Percentiles rank a stretch among this genome's conserved stretches.
Conservation (phyloP, 2,329 filamentous ascomycete genomes). For the Aspergillus uvarum region DNA sequence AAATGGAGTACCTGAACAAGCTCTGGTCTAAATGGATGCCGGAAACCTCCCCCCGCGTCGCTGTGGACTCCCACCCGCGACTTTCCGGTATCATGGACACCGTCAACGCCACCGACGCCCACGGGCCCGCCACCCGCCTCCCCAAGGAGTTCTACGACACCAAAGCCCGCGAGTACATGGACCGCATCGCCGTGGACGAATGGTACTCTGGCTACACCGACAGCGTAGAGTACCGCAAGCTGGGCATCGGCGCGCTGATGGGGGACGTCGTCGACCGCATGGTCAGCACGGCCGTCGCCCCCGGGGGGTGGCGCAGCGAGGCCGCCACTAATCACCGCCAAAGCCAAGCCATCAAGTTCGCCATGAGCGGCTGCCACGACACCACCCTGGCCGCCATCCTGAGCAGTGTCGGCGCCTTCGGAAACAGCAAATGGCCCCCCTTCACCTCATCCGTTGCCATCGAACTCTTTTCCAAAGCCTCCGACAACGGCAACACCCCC, state of each 20-base stretch:
- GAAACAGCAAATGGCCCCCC: slow-evolving; percentile 73
- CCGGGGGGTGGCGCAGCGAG: slow-evolving; percentile 52
- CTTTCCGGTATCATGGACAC: slow-evolving; percentile 93
- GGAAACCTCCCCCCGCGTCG: slow-evolving; percentile 63
- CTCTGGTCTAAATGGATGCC: slow-evolving; percentile 86
- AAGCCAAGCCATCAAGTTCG: slow-evolving; percentile 62
- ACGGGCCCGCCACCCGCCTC: slow-evolving; percentile 74
- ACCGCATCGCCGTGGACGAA: slow-evolving; percentile 77
- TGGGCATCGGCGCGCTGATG: slow-evolving; percentile 82
- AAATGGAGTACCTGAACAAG: slow-evolving; percentile 80
- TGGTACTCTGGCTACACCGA: slow-evolving; percentile 90
- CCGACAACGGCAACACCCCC: slow-evolving; percentile 11
- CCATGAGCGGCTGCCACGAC: slow-evolving; percentile 84
- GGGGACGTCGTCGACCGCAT: slow-evolving; percentile 79
- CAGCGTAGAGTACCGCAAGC: slow-evolving; percentile 78
- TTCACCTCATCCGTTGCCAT: slow-evolving; percentile 91
- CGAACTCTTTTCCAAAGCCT: slow-evolving; percentile 69
- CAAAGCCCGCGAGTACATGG: slow-evolving; percentile 67
- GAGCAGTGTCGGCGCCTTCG: slow-evolving; percentile 74
- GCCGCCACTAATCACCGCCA: slow-evolving; percentile 43
- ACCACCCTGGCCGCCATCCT: slow-evolving; percentile 84
- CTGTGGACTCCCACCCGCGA: slow-evolving; percentile 79
- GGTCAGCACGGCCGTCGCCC: slow-evolving; percentile 60
- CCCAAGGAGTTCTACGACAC: slow-evolving; percentile 85
- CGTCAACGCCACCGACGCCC: slow-evolving; percentile 82